Conservation (phyloP, 306 rosid species). For the Quercus gilva region DNA sequence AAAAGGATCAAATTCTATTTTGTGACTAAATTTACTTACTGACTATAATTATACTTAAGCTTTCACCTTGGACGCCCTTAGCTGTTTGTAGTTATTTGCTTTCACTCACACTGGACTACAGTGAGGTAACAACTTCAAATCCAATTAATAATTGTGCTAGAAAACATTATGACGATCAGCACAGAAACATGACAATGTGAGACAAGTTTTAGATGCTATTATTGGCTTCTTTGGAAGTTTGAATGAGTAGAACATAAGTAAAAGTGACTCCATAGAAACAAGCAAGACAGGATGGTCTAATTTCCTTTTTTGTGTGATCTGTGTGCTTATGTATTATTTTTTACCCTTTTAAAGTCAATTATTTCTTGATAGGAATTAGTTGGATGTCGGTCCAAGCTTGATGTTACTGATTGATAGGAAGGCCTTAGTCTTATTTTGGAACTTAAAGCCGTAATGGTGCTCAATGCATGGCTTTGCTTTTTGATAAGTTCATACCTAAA, state of each 20-base stretch:
- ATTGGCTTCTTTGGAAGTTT: neutral
- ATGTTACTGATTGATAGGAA: neutral
- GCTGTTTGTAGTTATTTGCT: neutral
- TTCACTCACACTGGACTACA: neutral
- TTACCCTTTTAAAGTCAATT: neutral
- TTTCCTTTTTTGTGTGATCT: neutral
- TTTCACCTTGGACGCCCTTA: neutral
- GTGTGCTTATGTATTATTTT: neutral
- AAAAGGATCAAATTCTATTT: neutral
- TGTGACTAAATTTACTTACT: neutral
- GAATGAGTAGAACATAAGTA: neutral
- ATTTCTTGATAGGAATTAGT: neutral
- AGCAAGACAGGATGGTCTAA: neutral
- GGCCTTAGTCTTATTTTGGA: neutral
- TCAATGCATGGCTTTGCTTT: neutral
- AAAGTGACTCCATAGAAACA: neutral
- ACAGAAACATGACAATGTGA: neutral
- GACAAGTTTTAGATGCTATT: neutral
- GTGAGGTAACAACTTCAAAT: neutral
- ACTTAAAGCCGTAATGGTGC: neutral
- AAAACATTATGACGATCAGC: neutral
- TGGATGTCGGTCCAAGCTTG: neutral
- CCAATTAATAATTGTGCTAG: too few relatives aligned
- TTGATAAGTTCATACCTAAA: neutral
- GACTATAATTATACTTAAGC: too few relatives aligned